Evolutionary conservation across 139 green algal genomes (phyloP), one percentile per base, ranked within the genome.

Genomic region (Micractinium sp.): DNA sequence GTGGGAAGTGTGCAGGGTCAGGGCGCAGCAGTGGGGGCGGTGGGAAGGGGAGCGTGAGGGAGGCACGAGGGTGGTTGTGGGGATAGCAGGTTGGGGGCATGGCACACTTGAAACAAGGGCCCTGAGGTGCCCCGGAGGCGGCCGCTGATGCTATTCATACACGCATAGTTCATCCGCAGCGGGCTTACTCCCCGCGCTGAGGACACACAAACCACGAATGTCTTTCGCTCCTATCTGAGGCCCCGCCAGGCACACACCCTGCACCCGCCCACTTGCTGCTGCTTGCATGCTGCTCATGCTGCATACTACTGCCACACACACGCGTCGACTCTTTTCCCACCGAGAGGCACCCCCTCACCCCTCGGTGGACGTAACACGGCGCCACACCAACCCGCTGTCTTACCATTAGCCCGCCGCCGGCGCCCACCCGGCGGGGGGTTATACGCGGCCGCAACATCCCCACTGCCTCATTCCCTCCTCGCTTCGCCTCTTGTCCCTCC

Each of bases 141-240:
- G 67, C 83, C 83, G 66, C 29, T 87, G 83, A 87, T 63, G 83
- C 33, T 87, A 36, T 3, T n/a, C 75, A 81, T 87, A 47, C 66
- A 80, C 67, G 83, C 83, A 87, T 87, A 87, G 83, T 87, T 87
- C 83, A 87, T 87, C 83, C 67, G 82, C 41, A 87, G 67, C 83
- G 83, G 83, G 82, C 61, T 74, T 87, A 79, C 83, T 87, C 56
- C 83, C 82, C 83, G 83, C 67, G 67, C 66, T 87, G 83, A 81
- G 67, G 83, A 87, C 36, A 19, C 36, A 41, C n/a, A 35, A 75
- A 33, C 33, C 56, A 29, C 18, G 23, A 75, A 81, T 66, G 81
- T 86, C 81, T 86, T 87, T 87, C 83, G 83, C 83, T 79, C 83
- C 83, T 87, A 87, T 87, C 83, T 79, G 71, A 87, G 83, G 83